Base-by-base conservation (phyloP, 164 flowering plant genomes). In the Berberis thunbergii region DNA sequence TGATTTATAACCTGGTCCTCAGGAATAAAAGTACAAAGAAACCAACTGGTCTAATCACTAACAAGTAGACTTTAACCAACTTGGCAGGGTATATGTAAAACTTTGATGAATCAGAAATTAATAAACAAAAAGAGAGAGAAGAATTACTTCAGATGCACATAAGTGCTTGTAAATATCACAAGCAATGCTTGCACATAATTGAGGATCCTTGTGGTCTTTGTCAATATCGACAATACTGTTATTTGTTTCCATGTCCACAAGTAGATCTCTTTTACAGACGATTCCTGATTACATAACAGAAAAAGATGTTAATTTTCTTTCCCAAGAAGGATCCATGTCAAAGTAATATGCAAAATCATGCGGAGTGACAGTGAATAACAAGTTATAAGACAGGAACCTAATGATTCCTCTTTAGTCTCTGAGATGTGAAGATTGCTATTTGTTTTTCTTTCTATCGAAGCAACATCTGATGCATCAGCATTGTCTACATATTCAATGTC, bases 111-210 rank as follows among this genome's bases (percentile, higher is more conserved):
- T 52, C 49, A 46, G n/a, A 9, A 52, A 10, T 2, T 52, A 58
- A 9, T 57, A 38, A 7, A 38, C 39, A 40, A 41, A 58, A 8
- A 3, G 44, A 58, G 43, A 58, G 46, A 58, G 61, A 26, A 54
- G 55, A 38, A 60, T 61, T n/a, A 87, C 97, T 95, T 94, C 99
- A 55, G 91, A 81, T 56, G 82, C 85, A 54, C 96, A 83, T 66
- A 95, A 77, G 62, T 91, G 91, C 77, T 81, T 79, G 86, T 91
- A 95, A 60, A 95, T 91, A 58, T 91, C 99, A 69, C 89, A 84
- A 56, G 99, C 97, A 74, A 81, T 78, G 62, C 89, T 77, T 46
- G 96, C 86, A 82, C 99, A 95, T 8, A 84, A 54, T 75, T 95
- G 99, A 3, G 96, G 96, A 69, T 95, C 94, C 63, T 58, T 61